Percentiles rank a stretch among this genome's conserved stretches.
phyloP scores from a whole-genome alignment of 2,329 filamentous ascomycete species.

The Stachybotrys echinatus region DNA sequence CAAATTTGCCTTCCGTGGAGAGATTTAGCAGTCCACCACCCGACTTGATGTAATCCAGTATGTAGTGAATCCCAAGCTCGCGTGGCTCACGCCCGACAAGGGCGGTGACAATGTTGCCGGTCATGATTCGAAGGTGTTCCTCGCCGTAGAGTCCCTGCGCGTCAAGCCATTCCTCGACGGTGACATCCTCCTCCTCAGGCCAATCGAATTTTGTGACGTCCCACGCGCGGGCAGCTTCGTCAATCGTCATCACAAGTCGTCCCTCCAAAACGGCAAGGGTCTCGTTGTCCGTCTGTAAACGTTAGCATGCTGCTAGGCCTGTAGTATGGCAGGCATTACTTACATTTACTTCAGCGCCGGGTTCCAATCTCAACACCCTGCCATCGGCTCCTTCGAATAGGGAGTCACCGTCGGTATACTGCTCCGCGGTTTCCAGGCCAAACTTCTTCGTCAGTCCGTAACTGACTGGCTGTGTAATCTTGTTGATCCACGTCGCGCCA shows the following conservation, averaged over 20 bases:
- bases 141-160: not conserved
- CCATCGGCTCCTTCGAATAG: conserved; percentile 4
- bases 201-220: not conserved
- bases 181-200: not conserved
- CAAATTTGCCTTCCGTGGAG: conserved; percentile 3
- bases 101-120: not conserved
- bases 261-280: not conserved
- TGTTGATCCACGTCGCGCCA: conserved; percentile 11
- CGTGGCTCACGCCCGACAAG: conserved; percentile 7
- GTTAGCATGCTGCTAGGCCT: not conserved
- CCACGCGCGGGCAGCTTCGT: not conserved
- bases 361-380: not conserved
- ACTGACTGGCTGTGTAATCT: conserved; percentile 6
- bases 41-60: conserved; percentile 11
- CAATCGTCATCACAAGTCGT: not conserved
- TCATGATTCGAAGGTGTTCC: not conserved
- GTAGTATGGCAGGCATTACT: not conserved
- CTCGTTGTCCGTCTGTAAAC: not conserved
- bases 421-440: conserved; percentile 6
- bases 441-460: conserved; percentile 5
- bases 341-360: not conserved
- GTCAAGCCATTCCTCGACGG: not conserved
- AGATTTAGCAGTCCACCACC: conserved; percentile 6
- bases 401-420: conserved; percentile 5
- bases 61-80: conserved; percentile 9